Evolutionary conservation across 768 basidiomycete species (phyloP).

Genomic region (Russula sp.): DNA sequence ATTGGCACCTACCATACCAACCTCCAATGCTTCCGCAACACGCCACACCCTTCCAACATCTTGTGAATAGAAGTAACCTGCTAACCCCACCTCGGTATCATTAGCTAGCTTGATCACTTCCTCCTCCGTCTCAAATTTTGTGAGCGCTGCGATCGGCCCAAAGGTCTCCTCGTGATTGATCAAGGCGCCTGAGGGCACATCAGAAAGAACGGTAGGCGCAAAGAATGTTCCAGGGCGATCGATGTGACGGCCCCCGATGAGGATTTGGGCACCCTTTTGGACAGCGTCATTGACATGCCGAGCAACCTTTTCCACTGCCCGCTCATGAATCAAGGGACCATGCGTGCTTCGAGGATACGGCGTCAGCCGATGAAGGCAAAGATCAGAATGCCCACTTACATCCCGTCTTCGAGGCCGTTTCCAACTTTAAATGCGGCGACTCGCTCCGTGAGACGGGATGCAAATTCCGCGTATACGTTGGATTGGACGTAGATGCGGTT

Average conservation of each 20-base stretch:
- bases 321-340: conserved; percentile 88
- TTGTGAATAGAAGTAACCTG: conserved; percentile 89
- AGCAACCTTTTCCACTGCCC: conserved; percentile 81
- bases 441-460: conserved; percentile 77
- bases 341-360: conserved; percentile 59
- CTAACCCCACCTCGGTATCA: conserved; percentile 75
- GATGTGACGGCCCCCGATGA: conserved; percentile 80
- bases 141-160: conserved; percentile 84
- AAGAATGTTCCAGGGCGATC: conserved; percentile 66
- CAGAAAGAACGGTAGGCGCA: conserved; percentile 82
- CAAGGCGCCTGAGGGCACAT: conserved; percentile 67
- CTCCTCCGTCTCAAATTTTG: conserved; percentile 91
- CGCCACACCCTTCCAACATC: conserved; percentile 91
- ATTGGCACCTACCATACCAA: conserved; percentile 89
- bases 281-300: conserved; percentile 88
- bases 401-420: conserved; percentile 73
- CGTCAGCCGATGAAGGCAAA: not conserved
- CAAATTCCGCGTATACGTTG: conserved; percentile 88
- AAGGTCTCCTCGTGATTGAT: conserved; percentile 90
- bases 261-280: conserved; percentile 76
- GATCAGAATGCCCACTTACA: conserved; percentile 46
- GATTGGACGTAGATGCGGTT: conserved; percentile 94
- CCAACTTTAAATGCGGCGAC: conserved; percentile 86
- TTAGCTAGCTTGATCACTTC: conserved; percentile 89
- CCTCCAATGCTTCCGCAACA: conserved; percentile 91